Evolutionary conservation across 2,329 filamentous ascomycete genomes (phyloP), one percentile per base, ranked within the genome.

Genomic region (Aspergillus tanneri): DNA sequence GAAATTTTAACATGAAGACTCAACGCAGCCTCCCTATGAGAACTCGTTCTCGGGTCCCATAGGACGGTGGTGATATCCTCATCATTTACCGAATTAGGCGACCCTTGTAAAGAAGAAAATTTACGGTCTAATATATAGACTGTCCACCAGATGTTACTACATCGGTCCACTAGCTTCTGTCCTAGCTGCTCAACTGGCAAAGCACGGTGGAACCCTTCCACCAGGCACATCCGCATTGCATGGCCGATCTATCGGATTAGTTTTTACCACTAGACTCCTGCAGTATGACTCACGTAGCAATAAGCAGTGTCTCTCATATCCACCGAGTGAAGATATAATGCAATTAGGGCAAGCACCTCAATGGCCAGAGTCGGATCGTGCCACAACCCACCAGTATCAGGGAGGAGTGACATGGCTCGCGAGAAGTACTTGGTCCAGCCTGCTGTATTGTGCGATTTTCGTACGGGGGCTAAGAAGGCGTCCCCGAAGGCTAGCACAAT

Each of bases 91-190:
- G 76, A 74, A 30, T 75, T 72, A 0, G 79, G 78, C 0, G 79
- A 56, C 0, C 79, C 79, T 70, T 80, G 78, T 2, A 80, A 55
- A 0, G 77, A 77, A 1, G 77, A 77, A 67, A 80, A 79, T 53
- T 80, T 73, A 1, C 77, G 69, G 44, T 81, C 78, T 0, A 81
- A 58, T 2, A 81, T 71, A 36, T 79, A 80, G 0, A 80, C 71
- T 0, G 78, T 81, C 77, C 78, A 81, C 77, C 77, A 82, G 10
- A 78, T 70, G 44, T 73, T 74, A 5, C 75, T 74, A 34, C 72
- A 77, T 38, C 79, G 65, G 44, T 80, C 72, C 0, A 78, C 75
- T 3, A 72, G 59, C 0, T 62, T 54, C 3, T 75, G 70, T 0
- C 75, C 74, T 0, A 80, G 52, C 30, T 76, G 71, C 2, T 71